Evolutionary conservation across 208 protist genomes (phyloP).

Genomic region (Acanthamoeba pearcei): DNA sequence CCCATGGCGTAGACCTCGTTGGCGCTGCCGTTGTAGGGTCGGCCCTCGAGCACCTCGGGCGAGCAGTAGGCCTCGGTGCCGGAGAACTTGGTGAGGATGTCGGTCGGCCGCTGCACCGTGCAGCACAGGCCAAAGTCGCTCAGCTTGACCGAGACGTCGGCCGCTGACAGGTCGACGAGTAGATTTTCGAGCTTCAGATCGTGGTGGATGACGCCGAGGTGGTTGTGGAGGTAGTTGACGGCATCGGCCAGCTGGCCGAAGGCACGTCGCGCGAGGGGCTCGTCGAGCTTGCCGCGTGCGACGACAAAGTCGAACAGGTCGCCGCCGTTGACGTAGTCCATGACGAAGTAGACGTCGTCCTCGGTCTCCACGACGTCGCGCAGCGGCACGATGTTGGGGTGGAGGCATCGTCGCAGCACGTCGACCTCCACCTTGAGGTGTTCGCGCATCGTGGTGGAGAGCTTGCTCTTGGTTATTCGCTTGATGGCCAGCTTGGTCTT

Average conservation of each 20-base stretch:
- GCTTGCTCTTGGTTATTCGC: conserved; percentile 13
- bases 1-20: conserved; percentile 98
- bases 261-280: conserved; percentile 88
- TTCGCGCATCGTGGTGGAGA: conserved; percentile 37
- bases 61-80: conserved; percentile 97
- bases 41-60: conserved; percentile 90
- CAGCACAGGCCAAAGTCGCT: conserved; percentile 72
- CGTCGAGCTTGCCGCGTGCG: conserved; percentile 89
- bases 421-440: conserved; percentile 61
- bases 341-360: conserved; percentile 62
- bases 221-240: conserved; percentile 93
- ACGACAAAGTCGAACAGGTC: conserved; percentile 95
- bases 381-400: conserved; percentile 37
- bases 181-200: conserved; percentile 87
- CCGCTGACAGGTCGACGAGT: conserved; percentile 80
- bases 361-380: conserved; percentile 52
- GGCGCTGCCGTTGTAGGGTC: conserved; percentile 92
- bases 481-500: conserved; percentile 51
- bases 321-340: conserved; percentile 86
- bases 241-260: conserved; percentile 96
- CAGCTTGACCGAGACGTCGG: conserved; percentile 19
- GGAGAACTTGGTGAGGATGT: conserved; percentile 89
- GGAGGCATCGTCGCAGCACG: conserved; percentile 38
- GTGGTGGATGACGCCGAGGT: conserved; percentile 91
- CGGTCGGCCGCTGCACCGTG: neutral